These are phyloP conservation scores for Pholiota conissans DNA, from an alignment of 768 basidiomycete genomes.

Conservation along the genomic window DNA sequence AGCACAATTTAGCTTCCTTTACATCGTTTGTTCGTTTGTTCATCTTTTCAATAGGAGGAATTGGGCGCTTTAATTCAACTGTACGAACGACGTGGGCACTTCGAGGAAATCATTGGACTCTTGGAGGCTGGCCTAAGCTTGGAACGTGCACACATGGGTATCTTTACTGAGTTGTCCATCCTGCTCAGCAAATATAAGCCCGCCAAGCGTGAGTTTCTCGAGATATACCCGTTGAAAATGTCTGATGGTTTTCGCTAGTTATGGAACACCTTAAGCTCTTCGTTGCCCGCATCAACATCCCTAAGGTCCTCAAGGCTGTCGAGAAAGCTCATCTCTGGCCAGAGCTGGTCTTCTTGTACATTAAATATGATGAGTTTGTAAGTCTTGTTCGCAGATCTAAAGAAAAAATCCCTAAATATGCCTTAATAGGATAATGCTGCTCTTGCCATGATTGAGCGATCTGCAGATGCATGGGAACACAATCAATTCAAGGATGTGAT, in stretches of 20 bases:
- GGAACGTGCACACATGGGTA: slow-evolving; percentile 98
- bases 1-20: slow-evolving; percentile 14
- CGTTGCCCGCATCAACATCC: slow-evolving; percentile 95
- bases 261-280: slow-evolving; percentile 99
- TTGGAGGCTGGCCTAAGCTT: slow-evolving; percentile 95
- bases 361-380: slow-evolving; percentile 96
- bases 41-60: slow-evolving; percentile 58
- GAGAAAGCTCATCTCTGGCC: slow-evolving; percentile 98
- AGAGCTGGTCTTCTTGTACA: slow-evolving; percentile 96
- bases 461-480: slow-evolving; percentile 99
- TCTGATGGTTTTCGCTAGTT: slow-evolving; percentile 45
- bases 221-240: neutral
- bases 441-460: slow-evolving; percentile 97
- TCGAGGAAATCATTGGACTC: slow-evolving; percentile 89
- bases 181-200: slow-evolving; percentile 95
- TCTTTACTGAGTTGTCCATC: slow-evolving; percentile 93
- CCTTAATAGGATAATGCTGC: slow-evolving; percentile 85
- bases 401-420: neutral
- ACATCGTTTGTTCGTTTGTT: slow-evolving; percentile 19
- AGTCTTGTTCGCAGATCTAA: slow-evolving; percentile 25
- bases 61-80: slow-evolving; percentile 69
- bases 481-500: slow-evolving; percentile 99
- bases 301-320: slow-evolving; percentile 96
- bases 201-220: slow-evolving; percentile 70
- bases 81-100: slow-evolving; percentile 91